These are phyloP conservation scores for Lactuca sativa DNA, from an alignment of 129 eudicot species.

Conservation along the genomic window DNA sequence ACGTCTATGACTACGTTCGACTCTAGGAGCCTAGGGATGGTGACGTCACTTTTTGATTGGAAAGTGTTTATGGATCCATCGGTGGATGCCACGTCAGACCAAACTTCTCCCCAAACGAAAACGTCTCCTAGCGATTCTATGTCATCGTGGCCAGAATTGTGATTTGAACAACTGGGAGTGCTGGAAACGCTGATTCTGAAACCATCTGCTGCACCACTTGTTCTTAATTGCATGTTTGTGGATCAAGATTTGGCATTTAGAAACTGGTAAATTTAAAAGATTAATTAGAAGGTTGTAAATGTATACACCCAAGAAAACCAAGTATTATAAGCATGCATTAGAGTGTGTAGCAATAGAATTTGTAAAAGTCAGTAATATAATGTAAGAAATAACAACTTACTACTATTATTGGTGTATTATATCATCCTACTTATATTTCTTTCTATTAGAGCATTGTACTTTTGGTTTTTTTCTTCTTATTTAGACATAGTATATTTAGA, in stretches of 20 bases:
- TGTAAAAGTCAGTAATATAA: neutral
- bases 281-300: neutral
- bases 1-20: constrained; percentile 84
- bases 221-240: constrained; percentile 74
- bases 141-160: constrained; percentile 78
- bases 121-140: constrained; percentile 89
- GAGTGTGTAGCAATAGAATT: neutral
- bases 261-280: constrained; percentile 3
- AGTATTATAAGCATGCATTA: neutral
- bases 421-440: no score
- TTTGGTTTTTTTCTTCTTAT: no score
- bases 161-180: constrained; percentile 84
- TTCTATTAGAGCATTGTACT: no score
- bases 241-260: constrained; percentile 62
- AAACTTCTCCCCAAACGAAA: constrained; percentile 79
- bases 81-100: constrained; percentile 50
- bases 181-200: constrained; percentile 81
- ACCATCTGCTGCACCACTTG: constrained; percentile 76
- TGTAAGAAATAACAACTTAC: no score
- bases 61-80: constrained; percentile 49
- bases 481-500: neutral
- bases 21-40: constrained; percentile 63
- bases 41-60: constrained; percentile 50
- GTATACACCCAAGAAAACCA: neutral
- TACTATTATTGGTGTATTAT: no score